These are phyloP conservation scores for Vaccinium myrtillus DNA, from an alignment of 148 eudicot genomes.

Conservation along the genomic window DNA sequence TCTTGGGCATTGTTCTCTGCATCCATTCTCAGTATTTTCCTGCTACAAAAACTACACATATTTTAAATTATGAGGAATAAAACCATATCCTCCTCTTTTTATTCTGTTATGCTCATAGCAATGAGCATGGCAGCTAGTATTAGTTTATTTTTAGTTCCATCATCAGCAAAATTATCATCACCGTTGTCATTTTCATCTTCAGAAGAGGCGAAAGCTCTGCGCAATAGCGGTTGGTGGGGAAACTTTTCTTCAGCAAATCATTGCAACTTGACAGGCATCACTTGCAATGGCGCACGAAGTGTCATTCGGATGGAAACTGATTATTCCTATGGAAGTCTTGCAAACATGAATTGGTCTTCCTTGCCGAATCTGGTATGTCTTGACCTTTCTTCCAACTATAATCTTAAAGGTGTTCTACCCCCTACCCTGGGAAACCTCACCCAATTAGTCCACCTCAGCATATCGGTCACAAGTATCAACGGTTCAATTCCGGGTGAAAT, in stretches of 20 bases:
- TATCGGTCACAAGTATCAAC: no score
- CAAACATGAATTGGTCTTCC: not conserved
- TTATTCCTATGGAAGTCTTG: no score
- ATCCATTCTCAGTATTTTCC: no score
- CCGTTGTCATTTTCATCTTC: not conserved
- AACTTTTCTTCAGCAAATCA: not conserved
- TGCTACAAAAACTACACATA: no score
- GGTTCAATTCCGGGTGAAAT: not conserved
- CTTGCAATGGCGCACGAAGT: not conserved
- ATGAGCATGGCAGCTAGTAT: not conserved
- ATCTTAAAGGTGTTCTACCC: not conserved
- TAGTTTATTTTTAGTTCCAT: not conserved
- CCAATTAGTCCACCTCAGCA: no score
- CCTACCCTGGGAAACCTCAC: no score
- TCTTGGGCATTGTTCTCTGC: no score
- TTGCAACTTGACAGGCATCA: not conserved
- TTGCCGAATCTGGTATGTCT: constrained; percentile 14
- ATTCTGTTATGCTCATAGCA: not conserved
- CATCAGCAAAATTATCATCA: not conserved
- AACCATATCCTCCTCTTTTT: not conserved
- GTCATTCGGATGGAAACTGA: not conserved
- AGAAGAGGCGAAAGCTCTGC: constrained; percentile 9
- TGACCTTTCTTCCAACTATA: no score
- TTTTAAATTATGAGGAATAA: no score
- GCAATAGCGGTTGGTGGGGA: constrained; percentile 5